Conservation (phyloP, 1,284 basidiomycete genomes). For the Boletus smithii region DNA sequence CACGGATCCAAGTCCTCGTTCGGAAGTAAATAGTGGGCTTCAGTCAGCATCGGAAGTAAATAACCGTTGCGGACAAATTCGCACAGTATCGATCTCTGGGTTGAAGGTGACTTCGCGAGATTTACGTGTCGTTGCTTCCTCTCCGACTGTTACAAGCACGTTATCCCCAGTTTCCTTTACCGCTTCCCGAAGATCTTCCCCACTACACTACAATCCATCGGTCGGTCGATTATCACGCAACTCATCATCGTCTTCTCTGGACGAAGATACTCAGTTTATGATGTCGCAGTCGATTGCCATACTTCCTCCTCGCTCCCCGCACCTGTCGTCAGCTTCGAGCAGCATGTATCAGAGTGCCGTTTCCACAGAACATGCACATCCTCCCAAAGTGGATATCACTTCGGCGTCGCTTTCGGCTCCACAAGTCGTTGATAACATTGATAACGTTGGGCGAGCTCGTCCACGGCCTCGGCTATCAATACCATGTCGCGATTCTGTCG, state of each 20-base stretch:
- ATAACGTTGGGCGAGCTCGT: constrained; percentile 2
- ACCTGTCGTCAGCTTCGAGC: constrained; percentile 46
- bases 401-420: neutral
- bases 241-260: constrained; percentile 48
- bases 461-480: constrained; percentile 9
- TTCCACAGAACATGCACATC: constrained; percentile 37
- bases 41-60: constrained; percentile 31
- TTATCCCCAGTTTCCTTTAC: constrained; percentile 21
- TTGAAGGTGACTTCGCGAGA: constrained; percentile 44
- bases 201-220: constrained; percentile 34
- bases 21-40: constrained; percentile 10
- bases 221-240: constrained; percentile 37
- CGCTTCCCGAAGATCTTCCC: constrained; percentile 20
- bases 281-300: constrained; percentile 75
- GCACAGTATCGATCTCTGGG: constrained; percentile 51
- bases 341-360: constrained; percentile 77
- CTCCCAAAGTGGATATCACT: neutral
- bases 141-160: constrained; percentile 19
- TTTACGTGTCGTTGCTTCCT: constrained; percentile 33
- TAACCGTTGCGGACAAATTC: constrained; percentile 23
- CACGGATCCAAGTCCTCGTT: constrained; percentile 28
- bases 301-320: constrained; percentile 46
- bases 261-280: constrained; percentile 59
- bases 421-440: neutral
- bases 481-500: constrained; percentile 19